Conservation (phyloP, 352 stramenopile genomes). For the Globisporangium splendens region DNA sequence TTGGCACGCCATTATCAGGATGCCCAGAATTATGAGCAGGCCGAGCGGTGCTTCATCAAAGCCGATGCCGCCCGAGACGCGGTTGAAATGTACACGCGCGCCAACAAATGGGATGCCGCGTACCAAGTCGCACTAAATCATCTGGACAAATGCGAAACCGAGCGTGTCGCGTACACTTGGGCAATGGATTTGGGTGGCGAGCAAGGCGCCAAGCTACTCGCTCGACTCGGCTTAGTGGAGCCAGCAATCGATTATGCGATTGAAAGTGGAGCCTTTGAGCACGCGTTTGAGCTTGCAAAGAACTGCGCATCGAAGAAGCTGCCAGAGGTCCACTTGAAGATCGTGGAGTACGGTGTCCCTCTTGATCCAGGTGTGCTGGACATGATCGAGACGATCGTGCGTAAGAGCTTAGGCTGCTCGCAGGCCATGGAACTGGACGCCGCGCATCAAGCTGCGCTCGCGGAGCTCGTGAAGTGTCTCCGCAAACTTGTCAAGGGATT, state of each 20-base stretch:
- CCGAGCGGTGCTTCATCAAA: conserved; percentile 92
- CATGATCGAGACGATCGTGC: conserved; percentile 49
- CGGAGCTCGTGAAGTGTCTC: conserved; percentile 64
- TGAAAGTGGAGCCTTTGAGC: conserved; percentile 89
- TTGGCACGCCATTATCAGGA: conserved; percentile 91
- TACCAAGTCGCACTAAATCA: conserved; percentile 91
- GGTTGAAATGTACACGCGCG: conserved; percentile 94
- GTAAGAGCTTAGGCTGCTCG: conserved; percentile 44
- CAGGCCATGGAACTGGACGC: conserved; percentile 40
- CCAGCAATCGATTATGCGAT: conserved; percentile 93
- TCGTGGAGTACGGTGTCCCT: conserved; percentile 77
- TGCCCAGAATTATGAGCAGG: conserved; percentile 76
- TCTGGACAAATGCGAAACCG: conserved; percentile 91
- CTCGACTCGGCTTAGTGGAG: conserved; percentile 89
- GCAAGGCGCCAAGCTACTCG: conserved; percentile 89
- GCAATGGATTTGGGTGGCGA: conserved; percentile 89
- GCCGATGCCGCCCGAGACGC: conserved; percentile 84
- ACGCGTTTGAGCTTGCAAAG: conserved; percentile 90
- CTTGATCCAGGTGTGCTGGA: conserved; percentile 54
- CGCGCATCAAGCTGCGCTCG: conserved; percentile 41
- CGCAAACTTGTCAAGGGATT: conserved; percentile 75
- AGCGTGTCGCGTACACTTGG: conserved; percentile 92
- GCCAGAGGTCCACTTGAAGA: conserved; percentile 90
- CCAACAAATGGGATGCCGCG: conserved; percentile 91
- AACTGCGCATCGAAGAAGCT: conserved; percentile 86